Evolutionary conservation across 129 eudicot species (phyloP).

Genomic region (Helianthus tuberosus): DNA sequence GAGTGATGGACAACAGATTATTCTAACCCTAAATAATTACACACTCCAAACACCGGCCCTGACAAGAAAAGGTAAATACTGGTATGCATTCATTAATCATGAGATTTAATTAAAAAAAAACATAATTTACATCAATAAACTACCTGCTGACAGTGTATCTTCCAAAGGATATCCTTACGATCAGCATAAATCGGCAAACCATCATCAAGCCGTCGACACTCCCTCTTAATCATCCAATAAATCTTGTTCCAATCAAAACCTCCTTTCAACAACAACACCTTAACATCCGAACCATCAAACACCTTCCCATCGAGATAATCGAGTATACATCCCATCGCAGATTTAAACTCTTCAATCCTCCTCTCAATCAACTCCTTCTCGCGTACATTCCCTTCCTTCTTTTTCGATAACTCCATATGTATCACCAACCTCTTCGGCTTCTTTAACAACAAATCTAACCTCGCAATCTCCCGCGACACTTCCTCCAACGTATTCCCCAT

Average conservation of each 20-base stretch:
- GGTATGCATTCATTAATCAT: background rate
- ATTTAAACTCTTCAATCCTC: constrained; percentile 59
- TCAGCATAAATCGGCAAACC: constrained; percentile 80
- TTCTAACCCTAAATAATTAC: no score
- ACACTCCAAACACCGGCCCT: no score
- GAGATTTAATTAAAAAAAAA: background rate
- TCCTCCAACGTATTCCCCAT: constrained; percentile 38
- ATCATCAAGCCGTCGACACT: constrained; percentile 70
- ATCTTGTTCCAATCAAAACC: constrained; percentile 59
- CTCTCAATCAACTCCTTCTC: constrained; percentile 43
- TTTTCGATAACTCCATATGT: constrained; percentile 33
- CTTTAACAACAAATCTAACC: constrained; percentile 3
- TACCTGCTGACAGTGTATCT: no score
- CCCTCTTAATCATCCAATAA: constrained; percentile 62
- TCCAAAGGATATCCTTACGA: constrained; percentile 50
- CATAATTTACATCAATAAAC: background rate
- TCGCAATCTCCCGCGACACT: constrained; percentile 39
- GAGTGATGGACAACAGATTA: no score
- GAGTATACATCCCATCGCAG: constrained; percentile 51
- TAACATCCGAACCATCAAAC: constrained; percentile 5
- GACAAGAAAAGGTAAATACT: no score
- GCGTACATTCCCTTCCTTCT: constrained; percentile 34
- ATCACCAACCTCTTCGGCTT: constrained; percentile 11
- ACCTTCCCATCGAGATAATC: constrained; percentile 50
- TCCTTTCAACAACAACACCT: constrained; percentile 42